Evolutionary conservation across 2,329 filamentous ascomycete genomes (phyloP), one percentile per base, ranked within the genome.

Genomic region (Elsinoe australis): DNA sequence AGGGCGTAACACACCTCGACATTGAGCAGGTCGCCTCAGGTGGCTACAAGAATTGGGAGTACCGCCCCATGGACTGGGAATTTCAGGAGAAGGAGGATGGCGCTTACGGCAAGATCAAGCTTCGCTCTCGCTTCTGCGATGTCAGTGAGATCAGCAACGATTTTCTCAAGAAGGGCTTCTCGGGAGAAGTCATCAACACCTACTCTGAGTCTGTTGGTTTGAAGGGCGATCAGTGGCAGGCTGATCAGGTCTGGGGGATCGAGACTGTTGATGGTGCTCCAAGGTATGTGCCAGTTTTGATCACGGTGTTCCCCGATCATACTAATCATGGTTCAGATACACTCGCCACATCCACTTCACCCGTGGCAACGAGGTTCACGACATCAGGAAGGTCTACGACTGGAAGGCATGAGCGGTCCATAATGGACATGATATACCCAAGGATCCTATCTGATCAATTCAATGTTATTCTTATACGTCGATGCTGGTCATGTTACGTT

Each of bases 11-110:
- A 36, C 79, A 83, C 69, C 75, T 92, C 66, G 76, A 85, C 66
- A 81, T 88, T 61, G 75, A 79, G 50, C 87, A 92, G 69, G 71
- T 76, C 41, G 72, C 78, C 31, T 85, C 84, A 6, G 86, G 81
- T 52, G 83, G 81, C 49, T 70, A 94, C 54, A 81, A 79, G 58
- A 88, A 74, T n/a, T 67, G 67, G 17, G 82, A 85, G 61, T 59
- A 66, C 5, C 74, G 82, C 38, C 66, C 60, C 1, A 64, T 82
- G 2, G 73, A 83, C 61, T 80, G 74, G 68, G 62, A 66, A 17
- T 73, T 67, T 47, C 80, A 83, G 57, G 75, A 78, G 53, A 85
- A 89, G 70, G 70, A 69, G 19, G 87, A 95, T 71, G 82, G 80
- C 72, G 76, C 94, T 55, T 95, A 94, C 63, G 88, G 88, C 51